Base-by-base conservation (phyloP, 129 eudicot species). In the Sambucus nigra region DNA sequence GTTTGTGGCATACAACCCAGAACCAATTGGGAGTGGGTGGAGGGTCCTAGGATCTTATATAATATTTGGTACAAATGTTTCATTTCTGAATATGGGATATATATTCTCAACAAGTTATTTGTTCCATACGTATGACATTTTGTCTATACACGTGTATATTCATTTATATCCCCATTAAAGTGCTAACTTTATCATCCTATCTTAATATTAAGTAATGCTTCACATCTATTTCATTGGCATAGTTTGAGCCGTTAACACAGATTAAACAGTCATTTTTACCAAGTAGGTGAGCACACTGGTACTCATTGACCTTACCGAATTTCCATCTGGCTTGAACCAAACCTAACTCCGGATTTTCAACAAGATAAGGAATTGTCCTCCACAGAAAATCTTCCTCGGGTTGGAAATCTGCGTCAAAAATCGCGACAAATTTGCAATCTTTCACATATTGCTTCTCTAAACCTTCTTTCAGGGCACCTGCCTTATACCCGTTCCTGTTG, bases 251-350 rank as follows among this genome's bases (percentile, higher is more conserved):
- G 48, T 44, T 7, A 15, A 44, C 48, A 14, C 14, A 44, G 16
- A 29, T n/a, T 29, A 29, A 8, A 7, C 48, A 44, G 4, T 4
- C 40, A 7, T 4, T 39, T 40, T n/a, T 3, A 58, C 25, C 18
- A 41, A 22, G 41, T 15, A 25, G 25, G 58, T 38, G 9, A 52
- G 25, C 42, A 35, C 1, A 26, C 25, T 29, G 25, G 31, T 54
- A 21, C 16, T 39, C 27, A 42, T 55, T 56, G 53, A 18, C 11
- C 61, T 69, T 75, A 81, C 95, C 92, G 52, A 86, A 86, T 82
- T 73, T 81, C 95, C 95, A 86, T 58, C 91, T 76, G 55, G 95
- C 95, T 56, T 86, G 95, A 68, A 86, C 95, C 76, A 86, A 76
- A 40, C 74, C 95, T 61, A 86, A 45, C 47, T 81, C 82, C 31